Percentiles rank a stretch among this genome's conserved stretches.
phyloP scores from a whole-genome alignment of 2,329 filamentous ascomycete genomes.

The Fusarium heterosporum region DNA sequence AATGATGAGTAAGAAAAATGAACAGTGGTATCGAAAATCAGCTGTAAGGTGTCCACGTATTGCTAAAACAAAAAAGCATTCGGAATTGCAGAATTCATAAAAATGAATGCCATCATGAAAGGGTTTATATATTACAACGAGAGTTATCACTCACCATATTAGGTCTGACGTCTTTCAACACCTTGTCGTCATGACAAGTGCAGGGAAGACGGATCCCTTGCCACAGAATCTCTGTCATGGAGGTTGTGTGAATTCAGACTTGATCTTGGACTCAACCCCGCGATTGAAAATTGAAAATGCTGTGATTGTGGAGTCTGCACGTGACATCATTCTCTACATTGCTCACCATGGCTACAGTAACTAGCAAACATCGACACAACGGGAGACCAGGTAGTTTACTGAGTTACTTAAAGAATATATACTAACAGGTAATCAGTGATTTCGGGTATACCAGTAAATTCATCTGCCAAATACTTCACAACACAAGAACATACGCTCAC shows the following conservation, averaged over 20 bases:
- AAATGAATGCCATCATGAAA: slow-evolving; percentile 54
- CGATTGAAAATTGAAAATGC: slow-evolving; percentile 19
- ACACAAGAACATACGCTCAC: slow-evolving; percentile 30
- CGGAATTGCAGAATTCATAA: slow-evolving; percentile 64
- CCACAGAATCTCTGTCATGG: not conserved
- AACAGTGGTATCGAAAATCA: slow-evolving; percentile 27
- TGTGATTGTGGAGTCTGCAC: slow-evolving; percentile 25
- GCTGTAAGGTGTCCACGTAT: slow-evolving; percentile 51
- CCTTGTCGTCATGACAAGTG: not conserved
- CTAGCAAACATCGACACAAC: not conserved
- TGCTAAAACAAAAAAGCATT: slow-evolving; percentile 48
- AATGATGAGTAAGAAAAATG: slow-evolving; percentile 1
- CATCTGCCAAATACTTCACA: slow-evolving; percentile 33
- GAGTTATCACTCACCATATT: slow-evolving; percentile 29
- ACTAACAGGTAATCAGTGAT: not conserved
- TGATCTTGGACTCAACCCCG: not conserved
- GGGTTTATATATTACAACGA: slow-evolving; percentile 5
- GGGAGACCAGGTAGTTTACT: too few species aligned
- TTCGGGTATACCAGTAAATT: slow-evolving; percentile 45
- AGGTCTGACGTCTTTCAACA: slow-evolving; percentile 5
- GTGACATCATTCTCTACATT: slow-evolving; percentile 11
- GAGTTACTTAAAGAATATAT: too few species aligned
- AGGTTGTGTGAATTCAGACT: not conserved
- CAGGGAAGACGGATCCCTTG: slow-evolving; percentile 1
- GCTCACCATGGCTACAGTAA: too few species aligned